These are phyloP conservation scores for Butyriboletus loyo DNA, from an alignment of 768 basidiomycete genomes.

Conservation along the genomic window DNA sequence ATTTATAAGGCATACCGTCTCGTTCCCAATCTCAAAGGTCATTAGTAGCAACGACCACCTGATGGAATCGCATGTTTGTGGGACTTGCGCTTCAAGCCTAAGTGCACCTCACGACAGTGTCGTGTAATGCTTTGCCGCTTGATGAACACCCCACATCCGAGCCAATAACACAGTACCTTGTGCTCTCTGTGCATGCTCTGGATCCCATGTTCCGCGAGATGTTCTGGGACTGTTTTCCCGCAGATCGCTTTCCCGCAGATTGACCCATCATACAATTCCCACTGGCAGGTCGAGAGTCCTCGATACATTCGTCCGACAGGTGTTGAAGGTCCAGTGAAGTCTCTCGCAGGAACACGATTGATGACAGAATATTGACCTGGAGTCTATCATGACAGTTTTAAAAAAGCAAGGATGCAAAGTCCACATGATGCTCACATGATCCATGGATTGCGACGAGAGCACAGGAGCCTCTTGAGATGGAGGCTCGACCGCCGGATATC, in stretches of 20 bases:
- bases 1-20: background rate
- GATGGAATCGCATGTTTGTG: background rate
- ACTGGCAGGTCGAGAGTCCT: background rate
- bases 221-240: background rate
- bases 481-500: background rate
- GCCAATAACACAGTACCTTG: slow-evolving; percentile 7
- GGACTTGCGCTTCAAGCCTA: slow-evolving; percentile 10
- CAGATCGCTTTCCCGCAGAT: slow-evolving; percentile 5
- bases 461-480: background rate
- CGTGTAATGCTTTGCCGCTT: slow-evolving; percentile 7
- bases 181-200: background rate
- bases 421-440: slow-evolving; percentile 5
- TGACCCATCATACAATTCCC: background rate
- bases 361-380: background rate
- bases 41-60: background rate
- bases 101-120: slow-evolving; percentile 16
- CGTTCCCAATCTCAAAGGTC: background rate
- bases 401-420: no score
- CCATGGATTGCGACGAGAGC: background rate
- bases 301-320: background rate
- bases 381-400: background rate
- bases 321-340: background rate
- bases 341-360: no score
- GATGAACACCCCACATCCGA: background rate
- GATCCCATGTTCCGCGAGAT: slow-evolving; percentile 16